Evolutionary conservation across 192 early-diverging fungal genomes (phyloP).

Genomic region (Backusella sp.): DNA sequence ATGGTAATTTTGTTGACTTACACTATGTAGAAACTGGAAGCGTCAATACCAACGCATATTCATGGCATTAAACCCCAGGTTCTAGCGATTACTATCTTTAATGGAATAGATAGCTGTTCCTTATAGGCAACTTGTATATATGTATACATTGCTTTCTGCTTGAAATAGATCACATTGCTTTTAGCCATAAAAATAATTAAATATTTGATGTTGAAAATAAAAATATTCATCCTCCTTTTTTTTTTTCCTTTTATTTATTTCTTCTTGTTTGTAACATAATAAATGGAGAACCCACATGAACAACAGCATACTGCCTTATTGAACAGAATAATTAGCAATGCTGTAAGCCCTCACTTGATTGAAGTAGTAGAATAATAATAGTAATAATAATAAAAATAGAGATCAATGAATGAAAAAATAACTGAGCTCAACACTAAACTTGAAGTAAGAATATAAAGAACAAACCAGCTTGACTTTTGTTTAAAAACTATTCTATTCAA

Average conservation of each 20-base stretch:
- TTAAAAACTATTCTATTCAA: not conserved
- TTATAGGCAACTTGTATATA: no score
- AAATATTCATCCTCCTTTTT: no score
- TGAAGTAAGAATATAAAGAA: conserved; percentile 17
- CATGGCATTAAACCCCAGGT: no score
- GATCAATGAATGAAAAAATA: conserved; percentile 37
- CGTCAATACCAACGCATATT: no score
- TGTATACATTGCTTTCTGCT: no score
- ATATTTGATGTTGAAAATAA: no score
- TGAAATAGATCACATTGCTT: not conserved
- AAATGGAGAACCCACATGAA: conserved; percentile 45
- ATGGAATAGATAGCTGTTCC: no score
- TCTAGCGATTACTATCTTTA: no score
- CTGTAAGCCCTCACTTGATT: conserved; percentile 24
- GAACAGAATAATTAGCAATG: conserved; percentile 36
- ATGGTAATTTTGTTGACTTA: no score
- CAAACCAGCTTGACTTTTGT: not conserved
- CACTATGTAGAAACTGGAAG: no score
- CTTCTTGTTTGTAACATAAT: not conserved
- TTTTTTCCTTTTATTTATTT: no score
- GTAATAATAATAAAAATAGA: conserved; percentile 16
- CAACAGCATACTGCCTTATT: conserved; percentile 41
- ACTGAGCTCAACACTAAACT: conserved; percentile 38
- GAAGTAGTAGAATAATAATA: not conserved
- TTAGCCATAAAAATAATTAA: no score